Conservation (phyloP, 306 rosid species). For the Acmispon strigosus region DNA sequence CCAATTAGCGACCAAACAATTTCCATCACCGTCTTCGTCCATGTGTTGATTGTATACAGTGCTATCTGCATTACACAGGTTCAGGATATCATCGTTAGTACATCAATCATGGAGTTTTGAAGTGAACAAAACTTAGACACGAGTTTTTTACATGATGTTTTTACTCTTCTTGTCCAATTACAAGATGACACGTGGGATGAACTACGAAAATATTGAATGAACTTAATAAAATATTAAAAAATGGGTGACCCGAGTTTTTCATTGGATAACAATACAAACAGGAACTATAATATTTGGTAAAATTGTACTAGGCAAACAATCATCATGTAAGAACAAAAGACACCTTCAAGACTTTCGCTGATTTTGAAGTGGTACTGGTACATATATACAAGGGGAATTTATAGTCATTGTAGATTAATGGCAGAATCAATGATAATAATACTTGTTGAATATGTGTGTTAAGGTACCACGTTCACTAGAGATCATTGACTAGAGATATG, state of each 20-base stretch:
- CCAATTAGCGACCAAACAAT: constrained; percentile 65
- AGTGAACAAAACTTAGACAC: not conserved
- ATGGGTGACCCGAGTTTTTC: too few species aligned
- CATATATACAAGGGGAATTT: not conserved
- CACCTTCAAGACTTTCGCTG: not conserved
- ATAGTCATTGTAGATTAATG: not conserved
- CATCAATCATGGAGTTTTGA: not conserved
- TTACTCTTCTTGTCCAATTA: too few species aligned
- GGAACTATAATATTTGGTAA: too few species aligned
- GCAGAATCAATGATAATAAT: not conserved
- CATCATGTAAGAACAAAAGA: not conserved
- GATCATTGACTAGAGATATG: too few species aligned
- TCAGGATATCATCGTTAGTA: not conserved
- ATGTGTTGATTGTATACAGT: constrained; percentile 66
- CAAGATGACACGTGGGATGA: too few species aligned
- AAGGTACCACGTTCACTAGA: too few species aligned
- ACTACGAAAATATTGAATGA: too few species aligned
- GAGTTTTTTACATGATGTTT: too few species aligned
- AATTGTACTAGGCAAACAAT: not conserved
- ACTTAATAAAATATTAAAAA: too few species aligned
- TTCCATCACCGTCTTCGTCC: constrained; percentile 73
- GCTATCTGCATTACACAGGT: constrained; percentile 52
- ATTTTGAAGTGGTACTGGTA: not conserved
- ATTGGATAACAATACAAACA: too few species aligned
- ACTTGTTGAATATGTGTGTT: not conserved